Base-by-base conservation (phyloP, 2,329 filamentous ascomycete genomes). In the Ambrosiella beaveri region DNA sequence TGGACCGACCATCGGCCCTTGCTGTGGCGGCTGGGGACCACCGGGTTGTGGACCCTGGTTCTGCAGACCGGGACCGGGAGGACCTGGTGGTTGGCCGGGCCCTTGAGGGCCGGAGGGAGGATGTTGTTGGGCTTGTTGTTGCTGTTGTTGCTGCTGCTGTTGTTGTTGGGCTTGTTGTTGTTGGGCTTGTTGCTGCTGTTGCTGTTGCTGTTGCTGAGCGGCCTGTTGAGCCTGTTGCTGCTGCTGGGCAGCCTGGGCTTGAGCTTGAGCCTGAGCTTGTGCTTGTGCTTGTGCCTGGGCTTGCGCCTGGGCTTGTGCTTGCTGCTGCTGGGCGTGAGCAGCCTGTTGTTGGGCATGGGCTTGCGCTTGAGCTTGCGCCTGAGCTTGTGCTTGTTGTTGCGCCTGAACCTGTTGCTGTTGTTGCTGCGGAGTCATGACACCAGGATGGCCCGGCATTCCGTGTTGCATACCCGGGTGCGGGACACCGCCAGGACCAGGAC, bases 401-500 rank as follows among this genome's bases (percentile, higher is more conserved):
- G 65, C 40, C 36, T 59, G 58, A 11, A 37, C 53, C 41, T 59
- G 58, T 12, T 49, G 50, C 17, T 59, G 56, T 47, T 57, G 59
- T 51, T 58, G 54, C 38, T 61, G 59, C 3, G 52, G 52, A 1
- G 52, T 54, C 52, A 54, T 54, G 7, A 19, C 49, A 27, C 49
- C 49, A 3, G 47, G 56, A 12, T 58, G 56, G 15, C 41, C 38
- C 3, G 37, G 47, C 56, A 53, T 52, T 19, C 68, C 65, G 44
- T 65, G 64, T 56, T 72, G 71, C 56, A 61, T 72, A 68, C 7
- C 69, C 69, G 51, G 73, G 74, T 57, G 76, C 74, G 53, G 56
- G 9, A 44, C 44, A 13, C 35, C 38, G 15, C 53, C 54, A 17
- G 51, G 58, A 17, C 36, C 54, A 17, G 51, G 58, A 17, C 36